Evolutionary conservation across 768 basidiomycete species (phyloP), one percentile per base, ranked within the genome.

Genomic region (Neoboletus subvelutipes): DNA sequence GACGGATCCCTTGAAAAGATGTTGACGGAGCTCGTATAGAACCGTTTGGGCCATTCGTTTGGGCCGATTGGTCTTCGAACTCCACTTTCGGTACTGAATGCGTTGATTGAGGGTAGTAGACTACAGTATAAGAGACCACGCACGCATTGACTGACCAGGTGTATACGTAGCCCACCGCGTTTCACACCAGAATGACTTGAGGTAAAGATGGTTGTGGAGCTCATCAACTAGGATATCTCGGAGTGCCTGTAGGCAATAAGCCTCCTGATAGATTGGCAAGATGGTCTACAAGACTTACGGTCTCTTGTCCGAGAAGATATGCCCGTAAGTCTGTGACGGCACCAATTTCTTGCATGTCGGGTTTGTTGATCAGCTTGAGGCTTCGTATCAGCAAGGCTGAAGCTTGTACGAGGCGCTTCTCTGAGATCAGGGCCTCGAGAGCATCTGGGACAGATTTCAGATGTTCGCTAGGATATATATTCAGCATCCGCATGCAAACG

Each of bases 111-210:
- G 51, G 40, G 55, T 57, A 36, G 45, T 34, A 50, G 31, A 57
- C 29, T 33, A 34, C 47, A 31, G n/a, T 22, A 41, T n/a, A 11
- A 50, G 22, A 46, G 33, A 48, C 39, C 34, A 62, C 91, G 74
- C 65, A 95, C 95, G 80, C 12, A 74, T 72, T 54, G 84, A 81
- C 69, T 98, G 97, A 52, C 88, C 88, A 0, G 88, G 85, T 12
- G 80, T 75, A 69, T 97, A 98, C 1, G 90, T 74, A 18, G 84
- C 78, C 97, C 97, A 99, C 31, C 96, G 85, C 6, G 86, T 83
- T 63, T 98, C 96, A 67, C 92, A 94, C 86, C 94, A 97, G 71
- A 94, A 96, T 1, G 90, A 92, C 67, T 96, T 97, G 57, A 99
- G 83, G 73, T 97, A 99, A n/a, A 99, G 75, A 73, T 99, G 97